Evolutionary conservation across 2,329 filamentous ascomycete species (phyloP), one percentile per base, ranked within the genome.

Genomic region (Myriosclerotinia duriaeana): DNA sequence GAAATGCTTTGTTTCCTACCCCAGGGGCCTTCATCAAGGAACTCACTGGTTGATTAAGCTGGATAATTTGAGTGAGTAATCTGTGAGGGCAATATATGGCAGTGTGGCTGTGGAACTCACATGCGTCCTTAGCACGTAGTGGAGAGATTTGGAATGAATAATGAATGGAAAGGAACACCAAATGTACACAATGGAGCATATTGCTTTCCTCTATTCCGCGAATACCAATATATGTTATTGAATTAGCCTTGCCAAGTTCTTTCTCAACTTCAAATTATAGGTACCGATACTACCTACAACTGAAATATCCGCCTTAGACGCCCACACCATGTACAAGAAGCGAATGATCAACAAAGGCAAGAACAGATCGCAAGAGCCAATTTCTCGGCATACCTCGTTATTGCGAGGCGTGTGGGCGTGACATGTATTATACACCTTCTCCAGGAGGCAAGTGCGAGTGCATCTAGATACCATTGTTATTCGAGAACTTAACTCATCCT

Each of bases 1-100:
- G 87, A 75, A 94, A 84, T 76, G 87, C 68, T 90, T 97, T 80
- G 78, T 97, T 67, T 92, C 95, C 68, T 53, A 66, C 68, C 26
- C 67, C 66, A 6, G 65, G 69, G 5, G 69, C 66, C 5, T 58
- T 71, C 22, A 26, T 69, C 20, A 69, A 68, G 68, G 58, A 67
- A 30, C 64, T 69, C 44, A 58, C 62, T 48, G 56, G 67, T 60
- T 68, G 53, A 65, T 44, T 4, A 48, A 5, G 20, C 14, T 17
- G 30, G 5, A 20, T 14, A 50, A 7, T 50, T 38, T 50, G 46
- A 38, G n/a, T 14, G 14, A 12, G 9, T 7, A 14, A 20, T 50
- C 3, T 50, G 14, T 12, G 22, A 5, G 22, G 26, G 20, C 30
- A 17, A n/a, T 34, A n/a, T 46, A 34, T 58, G 40, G 26, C 42